Base-by-base conservation (phyloP, 169 alveolate species). In the Plasmodium knowlesi region DNA sequence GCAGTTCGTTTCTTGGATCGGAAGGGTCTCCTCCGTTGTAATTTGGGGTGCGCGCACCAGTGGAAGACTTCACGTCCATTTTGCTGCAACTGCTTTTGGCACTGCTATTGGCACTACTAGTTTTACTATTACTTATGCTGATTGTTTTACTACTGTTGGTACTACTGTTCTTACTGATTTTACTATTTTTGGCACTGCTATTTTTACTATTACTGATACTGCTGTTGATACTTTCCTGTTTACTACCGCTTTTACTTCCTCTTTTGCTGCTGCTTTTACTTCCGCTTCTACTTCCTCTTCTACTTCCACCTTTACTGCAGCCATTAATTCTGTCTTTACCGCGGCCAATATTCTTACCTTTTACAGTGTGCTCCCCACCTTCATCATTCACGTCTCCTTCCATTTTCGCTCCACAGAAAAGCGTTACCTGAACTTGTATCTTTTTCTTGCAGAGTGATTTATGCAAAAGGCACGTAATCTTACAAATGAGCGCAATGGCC, bases 311-410 rank as follows among this genome's bases (percentile, higher is more conserved):
- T 37, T 50, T 54, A 22, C 39, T 32, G 50, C 93, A 57, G 14
- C 79, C 34, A 50, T 67, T 78, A 74, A 54, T 46, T 53, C 61
- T 41, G 71, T 6, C 76, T 19, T 22, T 67, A 67, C 37, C 37
- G n/a, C 76, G 30, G 76, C 37, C 22, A 37, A 32, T 74, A 72
- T 70, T 85, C 9, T 50, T 16, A 78, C 57, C 46, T 50, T 34
- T 43, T 16, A 78, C 41, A 25, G 76, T 76, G 34, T 37, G 28
- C 39, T 28, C 22, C 5, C 19, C 39, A 82, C 71, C 71, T n/a
- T 78, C 81, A 32, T 85, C 80, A 85, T 37, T 85, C 46, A 25
- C 61, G 70, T 53, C 93, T 85, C 71, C 79, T 16, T 53, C 85
- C 85, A 74, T 85, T 50, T 82, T 85, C 19, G 71, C 78, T 32